Evolutionary conservation across 257 asterid genomes (phyloP).

Genomic region (Solanum raphanifolium): DNA sequence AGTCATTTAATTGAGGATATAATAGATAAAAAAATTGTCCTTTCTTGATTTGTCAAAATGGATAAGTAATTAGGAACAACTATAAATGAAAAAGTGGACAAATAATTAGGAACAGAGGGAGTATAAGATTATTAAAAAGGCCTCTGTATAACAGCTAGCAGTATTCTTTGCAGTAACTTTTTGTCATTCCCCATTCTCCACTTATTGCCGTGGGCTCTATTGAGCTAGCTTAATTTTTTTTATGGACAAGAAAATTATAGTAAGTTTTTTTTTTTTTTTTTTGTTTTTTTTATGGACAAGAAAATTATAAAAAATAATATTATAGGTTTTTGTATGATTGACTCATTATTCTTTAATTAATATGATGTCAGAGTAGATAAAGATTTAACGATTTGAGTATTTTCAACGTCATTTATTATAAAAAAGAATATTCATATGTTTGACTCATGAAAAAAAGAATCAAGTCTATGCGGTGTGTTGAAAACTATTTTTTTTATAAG

Average conservation of each 20-base stretch:
- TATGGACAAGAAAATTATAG: background rate
- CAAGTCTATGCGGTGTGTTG: background rate
- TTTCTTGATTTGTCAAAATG: too few relatives aligned
- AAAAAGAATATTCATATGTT: background rate
- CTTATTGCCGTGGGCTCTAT: slow-evolving; percentile 1
- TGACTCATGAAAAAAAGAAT: background rate
- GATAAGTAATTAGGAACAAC: too few relatives aligned
- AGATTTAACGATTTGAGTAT: background rate
- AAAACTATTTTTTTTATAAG: too few relatives aligned
- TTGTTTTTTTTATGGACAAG: background rate
- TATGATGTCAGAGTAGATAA: background rate
- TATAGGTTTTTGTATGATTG: background rate
- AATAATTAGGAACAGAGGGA: too few relatives aligned
- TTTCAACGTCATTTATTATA: background rate
- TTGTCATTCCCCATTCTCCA: background rate
- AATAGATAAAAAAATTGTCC: too few relatives aligned
- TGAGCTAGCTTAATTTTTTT: background rate
- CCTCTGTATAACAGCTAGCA: background rate
- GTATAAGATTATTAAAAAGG: background rate
- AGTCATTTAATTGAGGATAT: too few relatives aligned
- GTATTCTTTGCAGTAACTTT: background rate
- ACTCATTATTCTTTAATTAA: background rate
- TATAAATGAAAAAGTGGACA: too few relatives aligned
- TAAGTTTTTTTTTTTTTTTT: background rate
- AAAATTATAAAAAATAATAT: too few relatives aligned